Conservation (phyloP, 805 yeast species). For the Ogataea siamensis region DNA sequence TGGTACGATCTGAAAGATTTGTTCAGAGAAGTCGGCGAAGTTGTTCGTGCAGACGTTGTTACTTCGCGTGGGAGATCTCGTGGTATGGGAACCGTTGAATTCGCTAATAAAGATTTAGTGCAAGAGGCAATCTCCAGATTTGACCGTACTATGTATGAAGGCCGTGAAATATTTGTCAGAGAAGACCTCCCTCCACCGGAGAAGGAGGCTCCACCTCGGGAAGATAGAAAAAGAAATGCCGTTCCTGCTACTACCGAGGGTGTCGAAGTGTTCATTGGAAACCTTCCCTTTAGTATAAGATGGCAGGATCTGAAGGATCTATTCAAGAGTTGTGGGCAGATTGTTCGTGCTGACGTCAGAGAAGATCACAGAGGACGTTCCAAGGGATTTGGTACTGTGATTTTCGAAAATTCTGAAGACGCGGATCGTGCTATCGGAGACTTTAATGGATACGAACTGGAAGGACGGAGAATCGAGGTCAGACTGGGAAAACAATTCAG, state of each 20-base stretch:
- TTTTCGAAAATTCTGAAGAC: constrained; percentile 61
- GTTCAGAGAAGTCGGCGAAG: constrained; percentile 60
- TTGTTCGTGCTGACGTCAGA: constrained; percentile 80
- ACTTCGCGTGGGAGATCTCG: constrained; percentile 75
- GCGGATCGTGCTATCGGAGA: constrained; percentile 69
- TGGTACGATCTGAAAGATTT: constrained; percentile 58
- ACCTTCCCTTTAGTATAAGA: constrained; percentile 74
- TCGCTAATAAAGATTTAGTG: constrained; percentile 61
- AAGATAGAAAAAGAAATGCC: constrained; percentile 21
- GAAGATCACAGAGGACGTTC: constrained; percentile 69
- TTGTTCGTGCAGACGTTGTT: constrained; percentile 80
- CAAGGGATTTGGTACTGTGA: constrained; percentile 82
- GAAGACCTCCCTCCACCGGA: constrained; percentile 86
- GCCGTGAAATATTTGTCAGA: constrained; percentile 84
- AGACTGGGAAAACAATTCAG: constrained; percentile 57
- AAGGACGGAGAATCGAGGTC: constrained; percentile 78
- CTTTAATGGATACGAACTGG: constrained; percentile 66
- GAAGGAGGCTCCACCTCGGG: constrained; percentile 33
- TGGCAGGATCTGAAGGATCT: constrained; percentile 88
- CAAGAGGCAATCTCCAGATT: constrained; percentile 65
- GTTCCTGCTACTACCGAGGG: constrained; percentile 30
- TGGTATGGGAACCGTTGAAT: constrained; percentile 93
- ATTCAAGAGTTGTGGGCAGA: constrained; percentile 72
- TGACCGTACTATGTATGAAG: constrained; percentile 62
- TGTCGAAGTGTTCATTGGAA: constrained; percentile 69